Conservation (phyloP, 441 rosid genomes). For the Rhodomyrtus psidioides region DNA sequence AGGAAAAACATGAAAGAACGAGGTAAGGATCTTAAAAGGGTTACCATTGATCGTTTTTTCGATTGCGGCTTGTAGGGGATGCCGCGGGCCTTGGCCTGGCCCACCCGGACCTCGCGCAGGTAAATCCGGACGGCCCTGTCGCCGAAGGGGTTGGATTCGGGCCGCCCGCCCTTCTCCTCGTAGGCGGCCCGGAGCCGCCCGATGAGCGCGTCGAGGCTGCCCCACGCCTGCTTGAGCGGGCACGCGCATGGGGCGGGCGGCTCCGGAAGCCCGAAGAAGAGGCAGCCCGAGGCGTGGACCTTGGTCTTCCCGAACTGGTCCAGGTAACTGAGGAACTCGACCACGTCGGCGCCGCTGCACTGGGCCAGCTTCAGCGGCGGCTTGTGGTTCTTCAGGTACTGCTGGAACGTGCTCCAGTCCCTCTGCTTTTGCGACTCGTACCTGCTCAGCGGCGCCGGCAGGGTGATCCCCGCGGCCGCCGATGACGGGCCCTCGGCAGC, state of each 20-base stretch:
- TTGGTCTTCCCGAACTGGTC: slow-evolving; percentile 4
- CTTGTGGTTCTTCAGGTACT: not conserved
- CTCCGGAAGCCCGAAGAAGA: not conserved
- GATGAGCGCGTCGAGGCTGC: not conserved
- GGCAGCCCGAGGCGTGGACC: not conserved
- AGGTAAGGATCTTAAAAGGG: no score
- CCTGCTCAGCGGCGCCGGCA: not conserved
- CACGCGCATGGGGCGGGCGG: not conserved
- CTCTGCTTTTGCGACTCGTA: slow-evolving; percentile 3
- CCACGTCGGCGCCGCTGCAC: not conserved
- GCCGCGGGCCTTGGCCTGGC: not conserved
- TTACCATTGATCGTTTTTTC: no score
- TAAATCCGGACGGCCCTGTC: not conserved
- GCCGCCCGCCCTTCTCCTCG: slow-evolving; percentile 1
- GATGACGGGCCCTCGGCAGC: not conserved
- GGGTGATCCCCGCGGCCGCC: no score
- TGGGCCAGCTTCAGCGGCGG: slow-evolving; percentile 1
- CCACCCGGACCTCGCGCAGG: not conserved
- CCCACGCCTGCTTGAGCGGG: slow-evolving; percentile 1
- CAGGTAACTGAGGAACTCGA: not conserved
- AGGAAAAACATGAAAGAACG: no score
- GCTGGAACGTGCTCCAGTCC: slow-evolving; percentile 2
- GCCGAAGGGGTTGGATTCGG: not conserved
- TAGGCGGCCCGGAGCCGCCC: slow-evolving; percentile 1
- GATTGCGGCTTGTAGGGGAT: not conserved